Conservation (phyloP, 2,329 filamentous ascomycete species). For the Cylindrodendrum hubeiense region DNA sequence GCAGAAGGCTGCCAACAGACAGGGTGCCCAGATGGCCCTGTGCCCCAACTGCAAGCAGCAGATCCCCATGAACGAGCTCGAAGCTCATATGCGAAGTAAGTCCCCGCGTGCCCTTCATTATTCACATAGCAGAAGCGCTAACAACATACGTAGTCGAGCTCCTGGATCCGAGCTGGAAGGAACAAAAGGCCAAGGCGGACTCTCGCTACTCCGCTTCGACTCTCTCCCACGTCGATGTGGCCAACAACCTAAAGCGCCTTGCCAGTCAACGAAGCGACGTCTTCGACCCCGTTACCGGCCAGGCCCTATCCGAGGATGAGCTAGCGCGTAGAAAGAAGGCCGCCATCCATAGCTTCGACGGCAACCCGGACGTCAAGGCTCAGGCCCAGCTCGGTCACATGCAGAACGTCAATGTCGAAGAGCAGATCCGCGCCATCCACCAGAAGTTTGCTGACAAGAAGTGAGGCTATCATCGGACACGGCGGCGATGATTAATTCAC, state of each 20-base stretch:
- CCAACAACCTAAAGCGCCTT: slow-evolving; percentile 94
- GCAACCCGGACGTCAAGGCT: slow-evolving; percentile 70
- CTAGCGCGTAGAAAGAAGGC: slow-evolving; percentile 81
- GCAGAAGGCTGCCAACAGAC: slow-evolving; percentile 75
- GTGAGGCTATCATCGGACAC: slow-evolving; percentile 33
- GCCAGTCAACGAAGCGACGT: slow-evolving; percentile 90
- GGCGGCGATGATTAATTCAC: slow-evolving; percentile 1
- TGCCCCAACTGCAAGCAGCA: slow-evolving; percentile 95
- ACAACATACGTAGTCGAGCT: slow-evolving; percentile 79
- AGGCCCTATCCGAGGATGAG: slow-evolving; percentile 79
- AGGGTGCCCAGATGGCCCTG: slow-evolving; percentile 75
- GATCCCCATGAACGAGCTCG: slow-evolving; percentile 87
- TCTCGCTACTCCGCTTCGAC: slow-evolving; percentile 88
- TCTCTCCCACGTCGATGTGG: slow-evolving; percentile 86
- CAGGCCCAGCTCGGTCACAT: slow-evolving; percentile 67
- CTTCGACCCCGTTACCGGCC: slow-evolving; percentile 80
- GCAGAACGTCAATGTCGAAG: slow-evolving; percentile 82
- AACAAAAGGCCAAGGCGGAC: slow-evolving; percentile 91
- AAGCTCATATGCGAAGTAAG: slow-evolving; percentile 90
- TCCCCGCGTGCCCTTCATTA: slow-evolving; percentile 6
- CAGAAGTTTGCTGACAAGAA: slow-evolving; percentile 63
- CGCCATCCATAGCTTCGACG: slow-evolving; percentile 74
- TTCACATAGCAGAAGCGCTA: slow-evolving; percentile 43
- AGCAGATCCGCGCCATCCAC: slow-evolving; percentile 80
- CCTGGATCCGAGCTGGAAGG: slow-evolving; percentile 94